Evolutionary conservation across 805 yeast species (phyloP).

Genomic region (Kodamaea jinghongensis): DNA sequence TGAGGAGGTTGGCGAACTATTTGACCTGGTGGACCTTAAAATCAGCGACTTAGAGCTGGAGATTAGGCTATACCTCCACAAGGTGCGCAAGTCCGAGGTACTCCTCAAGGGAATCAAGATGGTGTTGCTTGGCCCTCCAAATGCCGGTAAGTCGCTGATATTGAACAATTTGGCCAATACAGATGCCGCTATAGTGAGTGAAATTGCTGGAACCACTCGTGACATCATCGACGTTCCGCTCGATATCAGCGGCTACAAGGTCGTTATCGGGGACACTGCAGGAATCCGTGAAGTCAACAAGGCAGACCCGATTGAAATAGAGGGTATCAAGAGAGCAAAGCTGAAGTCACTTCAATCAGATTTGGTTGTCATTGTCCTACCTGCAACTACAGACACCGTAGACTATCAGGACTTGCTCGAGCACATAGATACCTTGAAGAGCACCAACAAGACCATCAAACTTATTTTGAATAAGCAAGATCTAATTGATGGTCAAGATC

Average conservation of each 20-base stretch:
- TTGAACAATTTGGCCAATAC: constrained; percentile 71
- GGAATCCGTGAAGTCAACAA: constrained; percentile 61
- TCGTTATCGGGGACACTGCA: constrained; percentile 87
- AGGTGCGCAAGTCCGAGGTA: constrained; percentile 57
- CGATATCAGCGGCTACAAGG: constrained; percentile 81
- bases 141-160: constrained; percentile 92
- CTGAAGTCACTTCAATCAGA: constrained; percentile 60
- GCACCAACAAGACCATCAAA: constrained; percentile 31
- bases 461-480: constrained; percentile 64
- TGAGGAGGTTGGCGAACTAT: constrained; percentile 56
- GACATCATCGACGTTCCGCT: constrained; percentile 80
- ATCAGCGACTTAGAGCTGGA: constrained; percentile 44
- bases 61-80: constrained; percentile 42
- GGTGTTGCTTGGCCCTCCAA: constrained; percentile 85
- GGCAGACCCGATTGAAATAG: constrained; percentile 61
- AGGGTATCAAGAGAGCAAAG: constrained; percentile 81
- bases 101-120: constrained; percentile 70
- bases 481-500: constrained; percentile 24
- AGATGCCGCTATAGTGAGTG: constrained; percentile 88
- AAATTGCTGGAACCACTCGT: constrained; percentile 90
- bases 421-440: constrained; percentile 34
- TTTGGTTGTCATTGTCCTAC: constrained; percentile 62
- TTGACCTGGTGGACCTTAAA: constrained; percentile 46
- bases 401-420: constrained; percentile 31
- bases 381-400: constrained; percentile 33